Percentiles rank a stretch among this genome's conserved stretches.
phyloP scores from a whole-genome alignment of 148 eudicot genomes.

The Vaccinium vitisidaea region DNA sequence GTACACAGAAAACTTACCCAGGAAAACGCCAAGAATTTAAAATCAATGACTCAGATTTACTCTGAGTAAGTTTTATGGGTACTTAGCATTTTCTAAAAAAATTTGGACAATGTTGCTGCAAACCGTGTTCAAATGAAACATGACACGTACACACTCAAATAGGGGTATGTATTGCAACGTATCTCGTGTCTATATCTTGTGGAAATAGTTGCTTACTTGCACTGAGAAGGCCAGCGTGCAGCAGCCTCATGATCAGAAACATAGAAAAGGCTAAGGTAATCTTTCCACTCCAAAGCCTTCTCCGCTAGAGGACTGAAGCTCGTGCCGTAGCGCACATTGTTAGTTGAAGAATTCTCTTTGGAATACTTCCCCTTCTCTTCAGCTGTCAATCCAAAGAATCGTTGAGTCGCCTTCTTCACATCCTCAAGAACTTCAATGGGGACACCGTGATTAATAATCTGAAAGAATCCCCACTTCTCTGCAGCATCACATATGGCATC shows the following conservation, averaged over 20 bases:
- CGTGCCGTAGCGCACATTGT: constrained; percentile 23
- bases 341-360: background rate
- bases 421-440: constrained; percentile 34
- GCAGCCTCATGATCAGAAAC: constrained; percentile 17
- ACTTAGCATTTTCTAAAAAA: no score
- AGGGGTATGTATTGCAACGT: background rate
- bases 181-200: background rate
- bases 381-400: constrained; percentile 36
- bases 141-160: background rate
- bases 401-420: constrained; percentile 26
- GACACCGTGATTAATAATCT: constrained; percentile 41
- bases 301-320: constrained; percentile 32
- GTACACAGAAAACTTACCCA: no score
- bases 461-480: constrained; percentile 9
- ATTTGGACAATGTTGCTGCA: no score
- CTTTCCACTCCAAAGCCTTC: constrained; percentile 39
- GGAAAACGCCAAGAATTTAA: no score
- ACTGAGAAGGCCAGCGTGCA: constrained; percentile 27
- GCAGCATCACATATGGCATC: constrained; percentile 48
- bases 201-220: constrained; percentile 16
- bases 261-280: constrained; percentile 27
- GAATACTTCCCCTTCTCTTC: constrained; percentile 35
- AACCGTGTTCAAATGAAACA: no score
- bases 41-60: no score
- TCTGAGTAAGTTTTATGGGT: no score